phyloP scores from a whole-genome alignment of 1,284 basidiomycete species.

The Ganoderma multipileum region DNA sequence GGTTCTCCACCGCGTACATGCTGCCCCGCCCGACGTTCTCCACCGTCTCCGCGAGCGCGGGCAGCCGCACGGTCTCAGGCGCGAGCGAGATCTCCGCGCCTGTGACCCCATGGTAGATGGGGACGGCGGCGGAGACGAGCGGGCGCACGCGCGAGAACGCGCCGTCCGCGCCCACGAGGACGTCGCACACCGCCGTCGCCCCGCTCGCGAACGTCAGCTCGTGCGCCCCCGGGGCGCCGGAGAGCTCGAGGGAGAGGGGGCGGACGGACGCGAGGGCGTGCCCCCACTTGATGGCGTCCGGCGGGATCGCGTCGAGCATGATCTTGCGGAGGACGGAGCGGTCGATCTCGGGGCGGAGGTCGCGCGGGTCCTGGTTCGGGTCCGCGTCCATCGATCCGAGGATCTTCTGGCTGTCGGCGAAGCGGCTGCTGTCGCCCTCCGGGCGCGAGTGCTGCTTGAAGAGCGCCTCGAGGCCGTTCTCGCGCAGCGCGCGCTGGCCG shows the following conservation, averaged over 20 bases:
- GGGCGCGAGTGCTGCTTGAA: slow-evolving; percentile 1
- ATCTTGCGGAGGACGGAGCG: slow-evolving; percentile 3
- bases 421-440: background rate
- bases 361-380: background rate
- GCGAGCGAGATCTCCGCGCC: slow-evolving; percentile 5
- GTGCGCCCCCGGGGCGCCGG: too few relatives aligned
- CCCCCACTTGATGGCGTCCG: slow-evolving; percentile 6
- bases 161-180: slow-evolving; percentile 10
- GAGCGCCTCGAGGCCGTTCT: slow-evolving; percentile 5
- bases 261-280: background rate
- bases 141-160: slow-evolving; percentile 6
- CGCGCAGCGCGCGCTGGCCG: slow-evolving; percentile 6
- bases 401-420: slow-evolving; percentile 9
- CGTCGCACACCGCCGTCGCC: background rate
- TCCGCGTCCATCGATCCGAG: background rate
- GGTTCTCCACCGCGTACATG: background rate
- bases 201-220: slow-evolving; percentile 1
- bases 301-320: slow-evolving; percentile 1
- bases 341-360: slow-evolving; percentile 10
- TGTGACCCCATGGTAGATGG: background rate
- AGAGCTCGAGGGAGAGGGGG: background rate
- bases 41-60: background rate
- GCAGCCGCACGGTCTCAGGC: background rate
- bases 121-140: background rate
- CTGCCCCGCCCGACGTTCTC: background rate